A percentile compares a stretch with the other conserved stretches of the same genome.
These are phyloP conservation scores for Clitoria ternatea DNA, from an alignment of 306 rosid species.

Conservation along the genomic window DNA sequence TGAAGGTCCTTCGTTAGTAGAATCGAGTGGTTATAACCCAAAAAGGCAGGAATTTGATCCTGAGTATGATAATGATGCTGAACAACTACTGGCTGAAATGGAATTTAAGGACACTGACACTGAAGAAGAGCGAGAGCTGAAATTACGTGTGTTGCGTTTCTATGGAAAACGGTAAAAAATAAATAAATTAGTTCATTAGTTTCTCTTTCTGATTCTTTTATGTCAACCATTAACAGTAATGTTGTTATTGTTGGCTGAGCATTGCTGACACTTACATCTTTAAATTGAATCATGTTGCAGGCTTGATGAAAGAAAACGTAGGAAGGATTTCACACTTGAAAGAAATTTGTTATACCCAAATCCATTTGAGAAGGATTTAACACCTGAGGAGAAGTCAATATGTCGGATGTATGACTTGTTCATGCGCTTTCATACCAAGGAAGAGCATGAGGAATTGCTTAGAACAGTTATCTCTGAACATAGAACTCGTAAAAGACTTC, in stretches of 20 bases:
- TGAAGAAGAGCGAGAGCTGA: slow-evolving; percentile 85
- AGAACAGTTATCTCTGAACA: slow-evolving; percentile 58
- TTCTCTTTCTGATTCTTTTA: background rate
- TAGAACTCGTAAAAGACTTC: slow-evolving; percentile 61
- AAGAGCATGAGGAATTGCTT: slow-evolving; percentile 77
- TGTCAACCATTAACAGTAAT: background rate
- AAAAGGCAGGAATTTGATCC: slow-evolving; percentile 93
- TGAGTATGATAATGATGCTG: slow-evolving; percentile 95
- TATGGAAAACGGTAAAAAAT: slow-evolving; percentile 68
- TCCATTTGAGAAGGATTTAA: slow-evolving; percentile 72
- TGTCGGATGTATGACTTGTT: slow-evolving; percentile 70
- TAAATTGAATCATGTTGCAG: slow-evolving; percentile 42
- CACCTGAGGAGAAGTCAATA: slow-evolving; percentile 67
- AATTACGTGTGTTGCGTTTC: slow-evolving; percentile 68
- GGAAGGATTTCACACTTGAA: slow-evolving; percentile 85
- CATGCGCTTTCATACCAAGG: slow-evolving; percentile 91
- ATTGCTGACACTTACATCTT: slow-evolving; percentile 2
- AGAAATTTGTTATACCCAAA: slow-evolving; percentile 75
- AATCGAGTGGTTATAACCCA: slow-evolving; percentile 77
- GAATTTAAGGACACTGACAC: slow-evolving; percentile 85
- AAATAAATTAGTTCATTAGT: slow-evolving; percentile 9
- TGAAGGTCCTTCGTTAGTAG: slow-evolving; percentile 79
- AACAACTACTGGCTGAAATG: slow-evolving; percentile 90
- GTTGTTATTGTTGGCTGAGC: background rate
- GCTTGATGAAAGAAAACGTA: slow-evolving; percentile 91